A percentile compares a stretch with the other conserved stretches of the same genome.
These are phyloP conservation scores for Echites panduratus DNA, from an alignment of 257 asterid genomes.

Conservation along the genomic window DNA sequence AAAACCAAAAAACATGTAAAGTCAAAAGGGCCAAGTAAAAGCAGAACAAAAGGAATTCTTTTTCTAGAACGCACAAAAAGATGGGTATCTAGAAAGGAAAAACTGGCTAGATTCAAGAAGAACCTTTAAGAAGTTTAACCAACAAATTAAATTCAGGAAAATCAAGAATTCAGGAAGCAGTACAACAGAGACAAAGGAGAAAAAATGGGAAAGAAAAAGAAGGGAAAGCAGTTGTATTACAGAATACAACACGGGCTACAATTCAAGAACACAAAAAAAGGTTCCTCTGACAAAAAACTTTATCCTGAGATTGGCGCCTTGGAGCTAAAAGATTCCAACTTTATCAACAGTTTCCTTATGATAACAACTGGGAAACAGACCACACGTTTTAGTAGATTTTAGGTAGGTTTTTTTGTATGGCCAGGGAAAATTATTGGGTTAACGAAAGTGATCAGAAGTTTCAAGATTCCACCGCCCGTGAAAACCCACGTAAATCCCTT, in stretches of 20 bases:
- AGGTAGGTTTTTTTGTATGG: conserved; percentile 12
- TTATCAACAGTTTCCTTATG: conserved; percentile 10
- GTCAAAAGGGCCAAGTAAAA: background rate
- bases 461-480: conserved; percentile 12
- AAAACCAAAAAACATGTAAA: background rate
- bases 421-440: conserved; percentile 9
- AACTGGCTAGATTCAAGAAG: background rate
- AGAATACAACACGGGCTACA: background rate
- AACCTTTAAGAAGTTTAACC: conserved; percentile 4
- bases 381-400: conserved; percentile 17
- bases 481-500: background rate
- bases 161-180: background rate
- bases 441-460: background rate
- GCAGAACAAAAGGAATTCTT: background rate
- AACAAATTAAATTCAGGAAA: background rate
- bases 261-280: conserved; percentile 7
- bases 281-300: background rate
- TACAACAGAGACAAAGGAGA: background rate
- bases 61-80: conserved; percentile 5
- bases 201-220: background rate
- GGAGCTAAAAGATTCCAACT: conserved; percentile 17
- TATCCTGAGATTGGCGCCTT: conserved; percentile 6
- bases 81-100: background rate
- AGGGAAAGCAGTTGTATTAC: background rate
- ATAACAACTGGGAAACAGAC: conserved; percentile 14